Evolutionary conservation across 106 monocot species (phyloP).

Genomic region (Apostasia shenzhenica): DNA sequence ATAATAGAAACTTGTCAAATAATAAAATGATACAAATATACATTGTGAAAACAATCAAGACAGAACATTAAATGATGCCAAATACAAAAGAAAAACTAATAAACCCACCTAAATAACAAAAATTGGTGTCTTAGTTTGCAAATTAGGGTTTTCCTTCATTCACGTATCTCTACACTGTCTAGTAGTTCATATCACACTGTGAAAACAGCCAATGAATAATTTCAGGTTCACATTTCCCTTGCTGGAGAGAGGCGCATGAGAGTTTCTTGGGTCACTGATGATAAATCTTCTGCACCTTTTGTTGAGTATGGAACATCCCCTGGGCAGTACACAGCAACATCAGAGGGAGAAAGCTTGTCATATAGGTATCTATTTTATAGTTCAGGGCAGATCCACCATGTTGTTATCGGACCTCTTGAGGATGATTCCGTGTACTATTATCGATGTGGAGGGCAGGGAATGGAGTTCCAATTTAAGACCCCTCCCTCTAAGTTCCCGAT

Average conservation of each 20-base stretch:
- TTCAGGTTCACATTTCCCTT: conserved; percentile 93
- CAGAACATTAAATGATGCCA: too few species aligned
- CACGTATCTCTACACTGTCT: too few species aligned
- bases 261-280: conserved; percentile 66
- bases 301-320: conserved; percentile 77
- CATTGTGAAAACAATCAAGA: too few species aligned
- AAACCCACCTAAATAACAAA: too few species aligned
- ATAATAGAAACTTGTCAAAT: too few species aligned
- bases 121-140: too few species aligned
- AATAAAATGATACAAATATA: too few species aligned
- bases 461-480: conserved; percentile 80
- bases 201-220: background rate
- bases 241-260: conserved; percentile 88
- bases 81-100: too few species aligned
- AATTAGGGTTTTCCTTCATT: too few species aligned
- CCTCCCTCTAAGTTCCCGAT: conserved; percentile 80
- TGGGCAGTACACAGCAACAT: conserved; percentile 44
- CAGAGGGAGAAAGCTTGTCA: conserved; percentile 65
- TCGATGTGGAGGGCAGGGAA: conserved; percentile 56
- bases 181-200: background rate
- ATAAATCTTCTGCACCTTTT: conserved; percentile 46
- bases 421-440: conserved; percentile 68
- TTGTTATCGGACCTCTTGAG: conserved; percentile 86
- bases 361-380: conserved; percentile 71
- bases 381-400: conserved; percentile 84